These are phyloP conservation scores for Houttuynia cordata DNA, from an alignment of 164 flowering plant species.

Conservation along the genomic window DNA sequence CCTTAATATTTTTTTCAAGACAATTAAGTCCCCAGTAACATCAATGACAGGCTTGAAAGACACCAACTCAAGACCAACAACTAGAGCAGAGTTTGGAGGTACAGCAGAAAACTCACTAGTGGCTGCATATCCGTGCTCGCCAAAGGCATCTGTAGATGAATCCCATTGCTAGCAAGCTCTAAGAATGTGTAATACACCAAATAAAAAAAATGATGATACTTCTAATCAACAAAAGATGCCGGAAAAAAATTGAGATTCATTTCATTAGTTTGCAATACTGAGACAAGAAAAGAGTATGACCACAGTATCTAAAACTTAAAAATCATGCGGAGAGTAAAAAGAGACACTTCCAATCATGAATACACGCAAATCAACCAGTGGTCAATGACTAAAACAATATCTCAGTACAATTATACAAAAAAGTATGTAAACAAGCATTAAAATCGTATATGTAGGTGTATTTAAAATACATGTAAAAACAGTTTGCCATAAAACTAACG, in stretches of 20 bases:
- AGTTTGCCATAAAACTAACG: too few species aligned
- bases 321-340: background rate
- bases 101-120: slow-evolving; percentile 17
- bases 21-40: slow-evolving; percentile 38
- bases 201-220: background rate
- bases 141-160: slow-evolving; percentile 48
- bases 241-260: background rate
- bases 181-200: background rate
- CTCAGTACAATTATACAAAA: too few species aligned
- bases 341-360: too few species aligned
- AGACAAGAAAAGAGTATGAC: background rate
- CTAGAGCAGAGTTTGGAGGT: slow-evolving; percentile 31
- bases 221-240: background rate
- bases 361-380: too few species aligned
- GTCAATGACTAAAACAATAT: too few species aligned
- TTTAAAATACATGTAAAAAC: too few species aligned
- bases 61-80: slow-evolving; percentile 31
- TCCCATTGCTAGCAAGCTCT: background rate
- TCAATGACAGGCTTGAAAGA: slow-evolving; percentile 51
- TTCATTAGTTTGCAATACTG: background rate
- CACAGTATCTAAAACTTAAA: background rate
- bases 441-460: too few species aligned
- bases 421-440: too few species aligned
- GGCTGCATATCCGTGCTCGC: slow-evolving; percentile 24
- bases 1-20: slow-evolving; percentile 50